Evolutionary conservation across 2,329 filamentous ascomycete genomes (phyloP), one percentile per base, ranked within the genome.

Genomic region (Elsinoe australis): DNA sequence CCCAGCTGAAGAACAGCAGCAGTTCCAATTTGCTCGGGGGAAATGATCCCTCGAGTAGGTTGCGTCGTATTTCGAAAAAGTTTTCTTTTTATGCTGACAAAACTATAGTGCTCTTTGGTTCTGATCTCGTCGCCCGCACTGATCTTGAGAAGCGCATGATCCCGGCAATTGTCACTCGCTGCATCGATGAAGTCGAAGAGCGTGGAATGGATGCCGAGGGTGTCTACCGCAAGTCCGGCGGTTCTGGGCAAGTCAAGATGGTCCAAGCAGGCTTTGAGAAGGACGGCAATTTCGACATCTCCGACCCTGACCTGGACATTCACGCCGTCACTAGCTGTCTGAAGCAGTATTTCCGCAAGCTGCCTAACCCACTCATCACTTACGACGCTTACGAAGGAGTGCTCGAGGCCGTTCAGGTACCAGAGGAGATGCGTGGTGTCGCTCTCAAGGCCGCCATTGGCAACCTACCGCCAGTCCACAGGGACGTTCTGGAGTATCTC

Each of bases 191-290:
- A 67, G 92, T 98, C 31, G 92, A 98, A 66, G 71, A 92, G 17
- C 82, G 92, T 62, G 92, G 90, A 67, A 95, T 98, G 87, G 89
- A 96, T 59, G 79, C 94, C 57, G 92, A 96, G 69, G 92, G 92
- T 53, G 94, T 98, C 58, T 98, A 98, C 70, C 82, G 92, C 60
- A 98, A 98, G 74, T 95, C 89, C 44, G 92, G 92, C 50, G 92
- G 89, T 56, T 88, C 85, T 59, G 87, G 86, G 6, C 87, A 94
- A 64, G 85, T 95, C 62, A 94, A 94, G 65, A 75, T 79, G 59
- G 86, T 98, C 57, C 87, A 90, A 60, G 85, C 89, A 56, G 88
- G 89, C 9, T 96, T 98, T 63, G 89, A 95, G 64, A 83, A 82
- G 64, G 83, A 79, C 51, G 53, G 56, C 51, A 86, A 90, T 60